phyloP scores from a whole-genome alignment of 805 yeast species.

The Brettanomyces custersianus region DNA sequence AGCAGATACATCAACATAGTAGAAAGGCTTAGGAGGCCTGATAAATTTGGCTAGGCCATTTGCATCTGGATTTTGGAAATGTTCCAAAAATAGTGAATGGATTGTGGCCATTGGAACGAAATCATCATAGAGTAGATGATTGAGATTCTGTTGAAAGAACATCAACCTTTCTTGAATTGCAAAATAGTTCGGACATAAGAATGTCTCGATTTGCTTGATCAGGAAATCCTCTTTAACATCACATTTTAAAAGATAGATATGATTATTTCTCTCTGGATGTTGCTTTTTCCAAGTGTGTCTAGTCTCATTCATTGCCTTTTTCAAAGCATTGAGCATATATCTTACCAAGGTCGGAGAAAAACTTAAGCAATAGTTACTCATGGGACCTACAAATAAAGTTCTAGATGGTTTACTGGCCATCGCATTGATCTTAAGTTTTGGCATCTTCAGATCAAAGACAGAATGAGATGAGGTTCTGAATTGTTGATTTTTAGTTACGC shows the following conservation, averaged over 20 bases:
- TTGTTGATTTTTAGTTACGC: not conserved
- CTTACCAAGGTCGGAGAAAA: not conserved
- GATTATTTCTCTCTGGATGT: not conserved
- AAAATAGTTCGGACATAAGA: not conserved
- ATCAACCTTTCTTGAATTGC: conserved; percentile 2
- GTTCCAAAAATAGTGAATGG: not conserved
- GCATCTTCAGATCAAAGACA: conserved; percentile 1
- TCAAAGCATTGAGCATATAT: not conserved
- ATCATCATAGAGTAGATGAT: not conserved
- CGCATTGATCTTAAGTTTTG: not conserved
- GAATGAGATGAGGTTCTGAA: not conserved
- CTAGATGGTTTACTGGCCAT: conserved; percentile 1
- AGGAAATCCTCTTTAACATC: not conserved
- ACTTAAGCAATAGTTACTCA: not conserved
- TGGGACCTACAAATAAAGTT: conserved; percentile 1
- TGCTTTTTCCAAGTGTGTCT: not conserved
- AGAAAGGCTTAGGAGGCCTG: not conserved
- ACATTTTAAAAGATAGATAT: too few species aligned
- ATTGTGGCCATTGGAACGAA: conserved; percentile 3
- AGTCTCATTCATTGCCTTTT: not conserved
- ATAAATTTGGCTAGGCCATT: not conserved
- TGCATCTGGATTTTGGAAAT: conserved; percentile 1
- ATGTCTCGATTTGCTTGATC: not conserved
- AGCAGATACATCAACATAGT: not conserved
- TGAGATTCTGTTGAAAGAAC: conserved; percentile 1